Conservation (phyloP, 2,329 filamentous ascomycete species). For the Acrocalymma vagum region DNA sequence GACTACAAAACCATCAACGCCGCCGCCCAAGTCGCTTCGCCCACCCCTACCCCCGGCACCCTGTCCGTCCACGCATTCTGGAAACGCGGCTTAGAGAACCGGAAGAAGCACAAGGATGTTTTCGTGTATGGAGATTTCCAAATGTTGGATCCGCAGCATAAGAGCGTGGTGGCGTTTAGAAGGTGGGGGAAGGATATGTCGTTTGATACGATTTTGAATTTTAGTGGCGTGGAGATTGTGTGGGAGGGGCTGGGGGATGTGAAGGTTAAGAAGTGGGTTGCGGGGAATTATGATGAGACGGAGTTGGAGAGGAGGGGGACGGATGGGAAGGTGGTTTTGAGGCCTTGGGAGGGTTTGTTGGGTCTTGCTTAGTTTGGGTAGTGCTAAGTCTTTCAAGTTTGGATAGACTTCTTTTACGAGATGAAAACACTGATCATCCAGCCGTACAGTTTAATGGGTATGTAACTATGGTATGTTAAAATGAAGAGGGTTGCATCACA, state of each 20-base stretch:
- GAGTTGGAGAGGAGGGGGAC: conserved; percentile 26
- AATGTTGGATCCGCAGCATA: conserved; percentile 58
- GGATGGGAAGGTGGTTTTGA: conserved; percentile 31
- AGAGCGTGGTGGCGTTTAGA: conserved; percentile 39
- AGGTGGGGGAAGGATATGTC: conserved; percentile 36
- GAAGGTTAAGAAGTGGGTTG: conserved; percentile 45
- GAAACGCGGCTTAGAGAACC: conserved; percentile 61
- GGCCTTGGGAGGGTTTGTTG: conserved; percentile 47
- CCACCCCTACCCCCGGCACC: conserved; percentile 36
- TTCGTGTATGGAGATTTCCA: conserved; percentile 71
- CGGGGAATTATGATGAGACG: conserved; percentile 45
- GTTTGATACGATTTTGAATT: conserved; percentile 44
- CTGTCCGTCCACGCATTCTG: conserved; percentile 68
- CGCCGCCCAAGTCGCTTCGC: conserved; percentile 55
- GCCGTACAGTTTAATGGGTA: no score
- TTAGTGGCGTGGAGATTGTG: conserved; percentile 34
- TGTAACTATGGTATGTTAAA: no score
- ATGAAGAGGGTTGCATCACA: no score
- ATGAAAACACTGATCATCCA: no score
- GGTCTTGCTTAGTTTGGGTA: no score
- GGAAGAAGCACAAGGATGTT: conserved; percentile 66
- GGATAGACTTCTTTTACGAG: no score
- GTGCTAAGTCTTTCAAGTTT: no score
- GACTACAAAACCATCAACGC: conserved; percentile 66
- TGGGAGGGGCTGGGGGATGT: conserved; percentile 38